Conservation (phyloP, 192 early-diverging fungal species). For the Linnemannia schmuckeri region DNA sequence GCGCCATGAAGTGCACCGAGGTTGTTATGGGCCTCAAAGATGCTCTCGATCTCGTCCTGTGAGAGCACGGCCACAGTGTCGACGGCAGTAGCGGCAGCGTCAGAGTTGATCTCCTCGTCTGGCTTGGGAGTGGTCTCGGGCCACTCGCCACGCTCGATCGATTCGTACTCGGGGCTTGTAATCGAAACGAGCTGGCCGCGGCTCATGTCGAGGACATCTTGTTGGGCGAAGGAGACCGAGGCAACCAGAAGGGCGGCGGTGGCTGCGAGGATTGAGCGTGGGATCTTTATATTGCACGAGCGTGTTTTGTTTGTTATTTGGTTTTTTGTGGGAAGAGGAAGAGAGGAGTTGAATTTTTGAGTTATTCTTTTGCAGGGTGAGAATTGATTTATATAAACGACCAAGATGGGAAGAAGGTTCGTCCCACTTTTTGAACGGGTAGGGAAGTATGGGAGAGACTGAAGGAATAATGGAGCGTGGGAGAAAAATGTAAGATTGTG, state of each 20-base stretch:
- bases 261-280: background rate
- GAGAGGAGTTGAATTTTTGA: too few relatives aligned
- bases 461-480: too few relatives aligned
- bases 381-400: too few relatives aligned
- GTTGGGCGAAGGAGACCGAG: background rate
- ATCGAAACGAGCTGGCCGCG: too few relatives aligned
- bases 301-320: background rate
- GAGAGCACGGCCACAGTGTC: background rate
- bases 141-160: background rate
- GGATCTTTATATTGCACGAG: background rate
- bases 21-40: conserved; percentile 47
- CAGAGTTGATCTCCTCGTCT: background rate
- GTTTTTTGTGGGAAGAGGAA: too few relatives aligned
- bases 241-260: background rate
- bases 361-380: too few relatives aligned
- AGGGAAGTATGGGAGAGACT: too few relatives aligned
- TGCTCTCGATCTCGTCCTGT: background rate
- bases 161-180: conserved; percentile 7
- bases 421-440: too few relatives aligned
- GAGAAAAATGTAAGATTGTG: too few relatives aligned
- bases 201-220: background rate
- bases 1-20: conserved; percentile 36
- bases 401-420: too few relatives aligned
- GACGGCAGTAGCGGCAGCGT: background rate
- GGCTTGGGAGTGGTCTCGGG: background rate